These are phyloP conservation scores for Trametes maxima DNA, from an alignment of 768 basidiomycete species.

Conservation along the genomic window DNA sequence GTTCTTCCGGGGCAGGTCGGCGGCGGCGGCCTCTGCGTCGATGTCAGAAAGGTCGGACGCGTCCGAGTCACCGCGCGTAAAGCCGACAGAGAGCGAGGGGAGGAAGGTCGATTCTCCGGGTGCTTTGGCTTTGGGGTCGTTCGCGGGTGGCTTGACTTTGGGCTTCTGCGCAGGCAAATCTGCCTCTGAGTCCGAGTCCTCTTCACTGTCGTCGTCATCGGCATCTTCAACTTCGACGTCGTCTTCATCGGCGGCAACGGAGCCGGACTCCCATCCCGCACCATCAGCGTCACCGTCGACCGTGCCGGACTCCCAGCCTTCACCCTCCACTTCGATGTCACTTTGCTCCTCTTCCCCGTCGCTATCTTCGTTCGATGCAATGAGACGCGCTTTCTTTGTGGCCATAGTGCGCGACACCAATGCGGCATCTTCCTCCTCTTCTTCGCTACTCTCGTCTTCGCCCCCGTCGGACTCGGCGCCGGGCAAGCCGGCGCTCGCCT, in stretches of 20 bases:
- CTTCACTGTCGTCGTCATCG: constrained; percentile 24
- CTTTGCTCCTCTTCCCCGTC: constrained; percentile 38
- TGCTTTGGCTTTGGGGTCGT: constrained; percentile 24
- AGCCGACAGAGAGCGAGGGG: constrained; percentile 87
- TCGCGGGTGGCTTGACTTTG: constrained; percentile 23
- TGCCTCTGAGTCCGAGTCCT: neutral
- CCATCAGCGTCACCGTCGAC: neutral
- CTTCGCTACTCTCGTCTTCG: constrained; percentile 23
- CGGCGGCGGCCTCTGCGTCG: constrained; percentile 53
- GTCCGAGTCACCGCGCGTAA: constrained; percentile 74
- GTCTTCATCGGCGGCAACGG: constrained; percentile 27
- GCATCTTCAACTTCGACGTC: constrained; percentile 27
- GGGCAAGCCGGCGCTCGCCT: neutral
- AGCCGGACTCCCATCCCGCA: constrained; percentile 59
- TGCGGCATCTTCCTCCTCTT: constrained; percentile 25
- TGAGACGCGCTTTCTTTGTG: constrained; percentile 14
- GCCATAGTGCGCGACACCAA: constrained; percentile 27
- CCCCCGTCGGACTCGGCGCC: neutral
- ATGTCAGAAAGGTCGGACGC: constrained; percentile 76
- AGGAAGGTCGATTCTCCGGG: constrained; percentile 66
- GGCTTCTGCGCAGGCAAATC: constrained; percentile 12
- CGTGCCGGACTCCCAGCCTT: constrained; percentile 52
- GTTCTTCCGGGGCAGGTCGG: constrained; percentile 64
- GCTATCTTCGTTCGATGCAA: neutral
- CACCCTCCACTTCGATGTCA: constrained; percentile 40